These are phyloP conservation scores for Kurtzmaniella fragi DNA, from an alignment of 805 yeast species.

Conservation along the genomic window DNA sequence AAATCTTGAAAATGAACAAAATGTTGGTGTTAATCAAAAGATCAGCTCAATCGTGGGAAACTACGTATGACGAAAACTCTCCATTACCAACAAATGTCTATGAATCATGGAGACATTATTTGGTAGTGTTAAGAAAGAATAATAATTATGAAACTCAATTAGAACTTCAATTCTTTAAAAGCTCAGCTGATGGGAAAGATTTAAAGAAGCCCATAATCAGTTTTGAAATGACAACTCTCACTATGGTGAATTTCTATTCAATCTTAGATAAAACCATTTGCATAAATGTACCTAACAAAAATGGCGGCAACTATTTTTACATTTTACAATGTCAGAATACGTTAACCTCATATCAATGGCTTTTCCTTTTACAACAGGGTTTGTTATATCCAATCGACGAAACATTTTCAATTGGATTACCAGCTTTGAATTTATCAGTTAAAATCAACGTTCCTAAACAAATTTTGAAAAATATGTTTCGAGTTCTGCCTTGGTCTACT, in stretches of 20 bases:
- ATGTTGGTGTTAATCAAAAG: constrained; percentile 62
- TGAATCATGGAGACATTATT: constrained; percentile 78
- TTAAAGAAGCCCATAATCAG: constrained; percentile 17
- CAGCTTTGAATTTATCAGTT: constrained; percentile 40
- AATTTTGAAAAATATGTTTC: constrained; percentile 15
- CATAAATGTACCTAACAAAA: constrained; percentile 29
- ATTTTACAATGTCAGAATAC: constrained; percentile 53
- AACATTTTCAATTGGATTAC: constrained; percentile 36
- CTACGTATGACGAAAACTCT: constrained; percentile 43
- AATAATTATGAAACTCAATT: constrained; percentile 49
- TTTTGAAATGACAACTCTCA: constrained; percentile 13
- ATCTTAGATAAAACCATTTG: constrained; percentile 66
- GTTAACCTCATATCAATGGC: constrained; percentile 57
- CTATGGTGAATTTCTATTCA: constrained; percentile 52
- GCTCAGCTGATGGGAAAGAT: constrained; percentile 17
- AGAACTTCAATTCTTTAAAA: constrained; percentile 54
- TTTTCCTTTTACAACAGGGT: constrained; percentile 47
- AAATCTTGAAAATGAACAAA: constrained; percentile 59
- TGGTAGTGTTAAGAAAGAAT: constrained; percentile 66
- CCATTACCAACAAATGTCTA: constrained; percentile 49
- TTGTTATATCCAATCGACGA: constrained; percentile 31
- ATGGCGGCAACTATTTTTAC: constrained; percentile 31
- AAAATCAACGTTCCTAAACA: constrained; percentile 43
- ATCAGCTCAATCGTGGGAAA: constrained; percentile 19
- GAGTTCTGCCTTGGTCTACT: constrained; percentile 1